These are phyloP conservation scores for Eimeria falciformis DNA, from an alignment of 169 alveolate genomes.

Conservation along the genomic window DNA sequence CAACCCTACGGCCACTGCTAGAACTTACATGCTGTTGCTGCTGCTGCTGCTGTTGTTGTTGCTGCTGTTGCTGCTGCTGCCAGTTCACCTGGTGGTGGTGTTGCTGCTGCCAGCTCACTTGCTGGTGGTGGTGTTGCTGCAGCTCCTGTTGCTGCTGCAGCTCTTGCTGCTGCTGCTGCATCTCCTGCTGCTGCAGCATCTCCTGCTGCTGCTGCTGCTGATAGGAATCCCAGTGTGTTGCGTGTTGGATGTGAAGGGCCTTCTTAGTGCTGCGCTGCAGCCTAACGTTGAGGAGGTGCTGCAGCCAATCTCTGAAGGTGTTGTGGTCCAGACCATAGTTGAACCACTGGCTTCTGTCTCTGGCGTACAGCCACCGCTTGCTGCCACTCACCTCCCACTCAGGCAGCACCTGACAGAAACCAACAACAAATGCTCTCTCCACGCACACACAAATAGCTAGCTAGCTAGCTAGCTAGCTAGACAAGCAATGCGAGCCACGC, in stretches of 20 bases:
- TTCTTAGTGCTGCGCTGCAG: conserved; percentile 41
- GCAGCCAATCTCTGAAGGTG: conserved; percentile 22
- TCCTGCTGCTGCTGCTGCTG: conserved; percentile 19
- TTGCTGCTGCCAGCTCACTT: not conserved
- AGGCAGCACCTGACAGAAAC: conserved; percentile 18
- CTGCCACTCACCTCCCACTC: conserved; percentile 67
- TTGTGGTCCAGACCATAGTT: conserved; percentile 63
- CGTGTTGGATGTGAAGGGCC: conserved; percentile 22
- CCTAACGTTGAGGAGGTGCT: conserved; percentile 23
- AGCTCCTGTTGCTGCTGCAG: not conserved
- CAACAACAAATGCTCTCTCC: not conserved
- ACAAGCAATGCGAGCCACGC: not conserved
- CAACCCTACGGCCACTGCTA: not conserved
- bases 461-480: not conserved
- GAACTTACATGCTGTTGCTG: not conserved
- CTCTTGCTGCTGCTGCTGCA: not conserved
- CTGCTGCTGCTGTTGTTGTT: not conserved
- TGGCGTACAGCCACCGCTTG: conserved; percentile 58
- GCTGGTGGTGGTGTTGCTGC: conserved; percentile 14
- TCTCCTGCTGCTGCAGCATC: not conserved
- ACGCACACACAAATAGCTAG: not conserved
- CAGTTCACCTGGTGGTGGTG: not conserved
- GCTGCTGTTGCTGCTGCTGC: conserved; percentile 31
- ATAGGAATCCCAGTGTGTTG: not conserved
- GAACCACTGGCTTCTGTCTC: conserved; percentile 51